Evolutionary conservation across 192 early-diverging fungal species (phyloP), one percentile per base, ranked within the genome.

Genomic region (Rhizophagus clarus): DNA sequence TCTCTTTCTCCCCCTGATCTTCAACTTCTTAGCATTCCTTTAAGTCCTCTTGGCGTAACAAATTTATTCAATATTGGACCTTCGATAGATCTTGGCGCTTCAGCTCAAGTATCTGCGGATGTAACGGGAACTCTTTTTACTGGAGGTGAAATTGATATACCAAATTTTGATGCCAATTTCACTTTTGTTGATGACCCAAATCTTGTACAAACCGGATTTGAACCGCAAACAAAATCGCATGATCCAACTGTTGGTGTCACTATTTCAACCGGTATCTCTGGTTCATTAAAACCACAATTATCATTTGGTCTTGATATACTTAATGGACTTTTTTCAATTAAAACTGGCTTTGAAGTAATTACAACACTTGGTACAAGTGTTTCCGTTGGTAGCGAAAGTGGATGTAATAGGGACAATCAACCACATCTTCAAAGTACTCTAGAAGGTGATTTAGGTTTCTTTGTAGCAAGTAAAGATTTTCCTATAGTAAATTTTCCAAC

Each of bases 271-370:
- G 75, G n/a, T 7, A 26, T 77, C 29, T 8, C 32, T 0, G 61
- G 75, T 15, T 34, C 29, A 20, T 64, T 77, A 31, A 77, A 77
- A 42, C 75, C 75, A 24, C 75, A 77, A 64, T 20, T 77, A 22
- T 60, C 75, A 1, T 37, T 77, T 6, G 29, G 26, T 63, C 17
- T 77, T 15, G 40, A 34, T 14, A 8, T 77, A 12, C 15, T 77
- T 24, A 47, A 64, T 64, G 75, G 75, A 24, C 5, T 64, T 3
- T 12, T 77, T 28, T 0, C 0, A 11, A 4, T 49, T 40, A 47
- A 77, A 47, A 77, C 75, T 34, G 75, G 75, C 2, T 26, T 77
- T 20, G 32, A 77, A 11, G 7, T 77, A 1, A 31, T 45, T 1
- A 77, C 61, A 34, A 77, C 75, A n/a, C 63, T 77, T 29, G 40